phyloP scores from a whole-genome alignment of 73 alveolate genomes.

The Stentor coeruleus region DNA sequence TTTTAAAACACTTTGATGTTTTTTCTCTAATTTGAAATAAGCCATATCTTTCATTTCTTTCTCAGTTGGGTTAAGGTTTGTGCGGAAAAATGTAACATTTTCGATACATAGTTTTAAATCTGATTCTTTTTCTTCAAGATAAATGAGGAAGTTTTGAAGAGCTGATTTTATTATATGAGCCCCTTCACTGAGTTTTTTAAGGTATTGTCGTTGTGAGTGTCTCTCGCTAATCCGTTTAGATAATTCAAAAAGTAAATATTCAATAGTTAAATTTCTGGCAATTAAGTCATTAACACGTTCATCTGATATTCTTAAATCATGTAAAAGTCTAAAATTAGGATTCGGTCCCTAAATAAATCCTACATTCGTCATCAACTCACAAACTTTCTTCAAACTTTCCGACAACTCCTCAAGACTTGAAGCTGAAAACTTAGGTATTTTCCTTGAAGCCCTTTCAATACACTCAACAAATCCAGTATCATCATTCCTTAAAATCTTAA shows the following conservation, averaged over 20 bases:
- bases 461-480: neutral
- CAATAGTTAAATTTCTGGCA: neutral
- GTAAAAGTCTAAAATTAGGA: slow-evolving; percentile 2
- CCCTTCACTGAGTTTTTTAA: neutral
- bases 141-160: neutral
- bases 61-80: neutral
- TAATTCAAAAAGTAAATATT: neutral
- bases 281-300: slow-evolving; percentile 4
- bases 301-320: slow-evolving; percentile 2
- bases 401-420: neutral
- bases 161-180: neutral
- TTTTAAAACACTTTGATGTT: neutral
- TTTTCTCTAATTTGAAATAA: neutral
- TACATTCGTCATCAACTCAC: neutral
- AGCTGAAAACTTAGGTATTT: neutral
- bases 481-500: neutral
- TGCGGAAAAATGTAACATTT: neutral
- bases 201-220: neutral
- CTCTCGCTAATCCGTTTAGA: slow-evolving; percentile 3
- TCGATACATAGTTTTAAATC: neutral
- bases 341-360: neutral
- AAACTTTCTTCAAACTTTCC: neutral
- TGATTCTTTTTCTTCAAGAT: neutral
- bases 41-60: slow-evolving; percentile 23
- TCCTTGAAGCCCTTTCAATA: neutral